phyloP scores from a whole-genome alignment of 2,329 filamentous ascomycete genomes.

The Alternaria panax region DNA sequence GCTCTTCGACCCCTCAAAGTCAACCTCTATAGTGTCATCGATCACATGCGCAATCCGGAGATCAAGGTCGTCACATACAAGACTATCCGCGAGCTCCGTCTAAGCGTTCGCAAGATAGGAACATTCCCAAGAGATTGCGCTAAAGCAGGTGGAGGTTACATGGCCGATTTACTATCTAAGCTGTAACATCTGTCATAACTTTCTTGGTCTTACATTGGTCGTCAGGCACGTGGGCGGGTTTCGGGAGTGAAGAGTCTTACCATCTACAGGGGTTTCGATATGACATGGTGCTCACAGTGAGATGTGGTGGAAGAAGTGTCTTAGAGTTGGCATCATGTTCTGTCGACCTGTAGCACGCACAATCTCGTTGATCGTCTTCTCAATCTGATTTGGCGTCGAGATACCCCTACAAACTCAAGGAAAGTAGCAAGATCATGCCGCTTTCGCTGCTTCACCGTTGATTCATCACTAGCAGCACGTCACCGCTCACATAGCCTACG shows the following conservation, averaged over 20 bases:
- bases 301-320: too few relatives aligned
- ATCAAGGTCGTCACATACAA: slow-evolving; percentile 19
- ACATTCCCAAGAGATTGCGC: slow-evolving; percentile 29
- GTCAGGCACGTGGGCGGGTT: not conserved
- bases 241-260: not conserved
- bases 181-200: slow-evolving; percentile 9
- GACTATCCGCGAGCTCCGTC: slow-evolving; percentile 23
- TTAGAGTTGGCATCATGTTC: too few relatives aligned
- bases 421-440: too few relatives aligned
- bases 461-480: too few relatives aligned
- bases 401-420: too few relatives aligned
- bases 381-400: too few relatives aligned
- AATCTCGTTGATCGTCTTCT: too few relatives aligned
- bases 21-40: slow-evolving; percentile 36
- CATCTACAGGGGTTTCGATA: not conserved
- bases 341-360: too few relatives aligned
- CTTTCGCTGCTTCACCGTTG: too few relatives aligned
- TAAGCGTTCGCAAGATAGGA: slow-evolving; percentile 21
- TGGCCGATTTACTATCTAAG: slow-evolving; percentile 23
- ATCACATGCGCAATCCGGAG: slow-evolving; percentile 32
- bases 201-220: not conserved
- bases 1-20: slow-evolving; percentile 28
- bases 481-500: too few relatives aligned
- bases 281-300: too few relatives aligned
- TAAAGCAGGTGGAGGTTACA: slow-evolving; percentile 32